Base-by-base conservation (phyloP, 2,329 filamentous ascomycete species). In the Sclerotinia borealis region DNA sequence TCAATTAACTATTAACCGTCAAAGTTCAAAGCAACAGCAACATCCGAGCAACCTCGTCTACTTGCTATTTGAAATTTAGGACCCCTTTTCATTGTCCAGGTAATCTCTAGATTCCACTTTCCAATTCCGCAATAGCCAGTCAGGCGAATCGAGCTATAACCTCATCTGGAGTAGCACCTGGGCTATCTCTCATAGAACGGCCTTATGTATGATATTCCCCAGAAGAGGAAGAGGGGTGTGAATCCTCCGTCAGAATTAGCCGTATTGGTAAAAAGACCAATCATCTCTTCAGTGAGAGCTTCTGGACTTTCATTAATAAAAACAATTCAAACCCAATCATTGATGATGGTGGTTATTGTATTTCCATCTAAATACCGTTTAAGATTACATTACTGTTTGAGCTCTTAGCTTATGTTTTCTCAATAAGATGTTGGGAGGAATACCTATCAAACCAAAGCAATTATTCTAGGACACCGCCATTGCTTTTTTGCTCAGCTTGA, bases 381-480 rank as follows among this genome's bases (percentile, higher is more conserved):
- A n/a, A n/a, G 70, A 69, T 6, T 71, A 62, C 3, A 69, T 68
- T n/a, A 72, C 69, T 41, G 69, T 72, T 19, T 25, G 17, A 41
- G 43, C 19, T 36, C 29, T 66, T 43, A 65, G 62, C 27, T 9
- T 49, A 36, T 15, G 15, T 39, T 63, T 22, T 25, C 9, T 31
- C 8, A 19, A 19, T 29, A 19, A 36, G 15, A 25, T n/a, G n/a
- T n/a, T 10, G 31, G 25, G 17, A 34, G 9, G 37, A 79, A 68
- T 78, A 81, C 70, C 81, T 78, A 64, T 82, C 79, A 41, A 82
- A n/a, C n/a, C n/a, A n/a, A n/a, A n/a, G n/a, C n/a, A n/a, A n/a
- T n/a, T n/a, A n/a, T n/a, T n/a, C n/a, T n/a, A n/a, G n/a, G n/a
- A n/a, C n/a, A n/a, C n/a, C n/a, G n/a, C n/a, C n/a, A n/a, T n/a